A percentile compares a stretch with the other conserved stretches of the same genome.
Evolutionary conservation across 306 rosid genomes (phyloP).

Genomic region (Cyclanthera cordifolia): DNA sequence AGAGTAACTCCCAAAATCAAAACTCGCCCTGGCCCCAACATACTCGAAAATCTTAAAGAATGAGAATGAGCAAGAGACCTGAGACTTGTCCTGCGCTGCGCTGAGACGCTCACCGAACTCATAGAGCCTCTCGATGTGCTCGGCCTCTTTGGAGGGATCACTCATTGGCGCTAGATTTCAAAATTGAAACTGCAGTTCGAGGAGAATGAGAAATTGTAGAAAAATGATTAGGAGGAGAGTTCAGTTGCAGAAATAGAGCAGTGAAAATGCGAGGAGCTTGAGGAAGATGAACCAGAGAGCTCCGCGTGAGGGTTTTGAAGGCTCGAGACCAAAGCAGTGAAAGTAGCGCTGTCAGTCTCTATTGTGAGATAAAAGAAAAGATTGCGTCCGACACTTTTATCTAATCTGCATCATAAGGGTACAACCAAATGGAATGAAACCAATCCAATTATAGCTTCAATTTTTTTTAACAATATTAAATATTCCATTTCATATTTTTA

Average conservation of each 20-base stretch:
- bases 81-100: slow-evolving; percentile 75
- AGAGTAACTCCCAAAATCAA: slow-evolving; percentile 2
- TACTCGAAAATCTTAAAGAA: not conserved
- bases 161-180: slow-evolving; percentile 28
- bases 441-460: too few species aligned
- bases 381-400: too few species aligned
- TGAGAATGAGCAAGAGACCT: slow-evolving; percentile 25
- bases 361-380: too few species aligned
- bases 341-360: too few species aligned
- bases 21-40: not conserved
- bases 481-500: too few species aligned
- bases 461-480: too few species aligned
- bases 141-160: slow-evolving; percentile 59
- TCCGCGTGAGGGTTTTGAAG: not conserved
- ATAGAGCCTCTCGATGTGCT: slow-evolving; percentile 76
- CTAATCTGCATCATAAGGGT: too few species aligned
- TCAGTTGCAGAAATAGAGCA: not conserved
- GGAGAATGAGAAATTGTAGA: too few species aligned
- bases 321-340: not conserved
- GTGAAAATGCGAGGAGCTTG: not conserved
- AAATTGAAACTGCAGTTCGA: not conserved
- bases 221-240: not conserved
- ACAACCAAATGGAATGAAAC: too few species aligned
- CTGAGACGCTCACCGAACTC: slow-evolving; percentile 88
- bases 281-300: not conserved